Evolutionary conservation across 2,329 filamentous ascomycete genomes (phyloP).

Genomic region (Lachnum nothofagi): DNA sequence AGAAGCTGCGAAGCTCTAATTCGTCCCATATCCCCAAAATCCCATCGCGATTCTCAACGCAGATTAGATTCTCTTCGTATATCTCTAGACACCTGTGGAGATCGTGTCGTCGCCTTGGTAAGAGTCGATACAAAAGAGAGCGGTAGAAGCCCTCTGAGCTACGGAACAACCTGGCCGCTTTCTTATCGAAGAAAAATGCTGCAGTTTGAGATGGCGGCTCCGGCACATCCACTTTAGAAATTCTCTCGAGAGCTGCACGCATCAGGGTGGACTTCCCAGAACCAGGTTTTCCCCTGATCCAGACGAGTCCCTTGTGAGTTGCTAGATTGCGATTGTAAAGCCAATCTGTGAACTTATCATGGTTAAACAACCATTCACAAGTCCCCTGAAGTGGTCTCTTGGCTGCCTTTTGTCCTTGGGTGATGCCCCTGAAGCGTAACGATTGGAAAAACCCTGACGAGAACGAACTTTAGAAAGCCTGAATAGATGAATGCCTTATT

Average conservation of each 20-base stretch:
- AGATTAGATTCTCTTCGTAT: too few species aligned
- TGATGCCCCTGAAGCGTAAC: conserved; percentile 36
- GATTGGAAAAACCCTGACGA: too few species aligned
- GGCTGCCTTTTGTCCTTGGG: conserved; percentile 34
- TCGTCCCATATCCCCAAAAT: not conserved
- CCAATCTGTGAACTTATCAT: conserved; percentile 35
- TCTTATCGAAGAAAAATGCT: conserved; percentile 23
- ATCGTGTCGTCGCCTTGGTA: too few species aligned
- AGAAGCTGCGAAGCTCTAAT: conserved; percentile 16
- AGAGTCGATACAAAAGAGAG: conserved; percentile 40
- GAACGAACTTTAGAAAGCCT: too few species aligned
- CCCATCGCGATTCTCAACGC: conserved; percentile 27
- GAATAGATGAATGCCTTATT: too few species aligned
- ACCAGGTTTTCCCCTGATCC: conserved; percentile 45
- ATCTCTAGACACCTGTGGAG: conserved; percentile 32
- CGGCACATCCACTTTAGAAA: too few species aligned
- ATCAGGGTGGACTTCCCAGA: conserved; percentile 43
- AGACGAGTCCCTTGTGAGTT: conserved; percentile 40
- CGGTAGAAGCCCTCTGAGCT: conserved; percentile 43
- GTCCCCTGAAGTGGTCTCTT: conserved; percentile 35
- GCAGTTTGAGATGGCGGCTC: too few species aligned
- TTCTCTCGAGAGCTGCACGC: conserved; percentile 22
- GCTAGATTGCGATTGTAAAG: conserved; percentile 27
- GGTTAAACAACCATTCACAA: conserved; percentile 38
- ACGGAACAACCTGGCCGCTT: conserved; percentile 32